Conservation (phyloP, 2,329 filamentous ascomycete genomes). For the Pestalotiopsis sp. region DNA sequence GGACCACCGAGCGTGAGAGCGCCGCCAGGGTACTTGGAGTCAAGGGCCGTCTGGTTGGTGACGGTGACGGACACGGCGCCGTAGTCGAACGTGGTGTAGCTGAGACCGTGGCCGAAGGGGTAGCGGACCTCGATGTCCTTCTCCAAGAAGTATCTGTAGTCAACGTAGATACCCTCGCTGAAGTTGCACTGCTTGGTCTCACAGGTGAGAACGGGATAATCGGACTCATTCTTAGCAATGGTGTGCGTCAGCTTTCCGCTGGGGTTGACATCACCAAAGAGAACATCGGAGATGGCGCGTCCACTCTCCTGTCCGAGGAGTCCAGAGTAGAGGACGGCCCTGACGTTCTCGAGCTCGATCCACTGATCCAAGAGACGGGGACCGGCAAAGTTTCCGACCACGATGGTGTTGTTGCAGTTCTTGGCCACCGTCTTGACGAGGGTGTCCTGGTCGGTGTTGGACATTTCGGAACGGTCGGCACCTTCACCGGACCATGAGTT, state of each 20-base stretch:
- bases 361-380: conserved; percentile 61
- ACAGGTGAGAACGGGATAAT: conserved; percentile 48
- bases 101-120: conserved; percentile 58
- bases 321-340: conserved; percentile 61
- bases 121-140: conserved; percentile 52
- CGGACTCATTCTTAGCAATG: conserved; percentile 49
- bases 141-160: conserved; percentile 57
- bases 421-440: conserved; percentile 62
- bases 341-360: conserved; percentile 61
- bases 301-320: conserved; percentile 65
- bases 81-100: conserved; percentile 47
- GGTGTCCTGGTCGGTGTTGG: conserved; percentile 39
- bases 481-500: conserved; percentile 8
- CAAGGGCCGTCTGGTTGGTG: conserved; percentile 32
- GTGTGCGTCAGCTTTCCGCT: conserved; percentile 62
- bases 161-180: conserved; percentile 55
- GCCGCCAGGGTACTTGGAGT: conserved; percentile 45
- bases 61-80: conserved; percentile 6
- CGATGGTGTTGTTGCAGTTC: conserved; percentile 68
- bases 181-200: conserved; percentile 18
- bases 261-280: conserved; percentile 63
- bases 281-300: conserved; percentile 60
- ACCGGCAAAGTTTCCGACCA: conserved; percentile 67
- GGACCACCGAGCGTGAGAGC: conserved; percentile 53
- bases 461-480: not conserved